phyloP scores from a whole-genome alignment of 2,329 filamentous ascomycete genomes.

The Fusarium sp. region DNA sequence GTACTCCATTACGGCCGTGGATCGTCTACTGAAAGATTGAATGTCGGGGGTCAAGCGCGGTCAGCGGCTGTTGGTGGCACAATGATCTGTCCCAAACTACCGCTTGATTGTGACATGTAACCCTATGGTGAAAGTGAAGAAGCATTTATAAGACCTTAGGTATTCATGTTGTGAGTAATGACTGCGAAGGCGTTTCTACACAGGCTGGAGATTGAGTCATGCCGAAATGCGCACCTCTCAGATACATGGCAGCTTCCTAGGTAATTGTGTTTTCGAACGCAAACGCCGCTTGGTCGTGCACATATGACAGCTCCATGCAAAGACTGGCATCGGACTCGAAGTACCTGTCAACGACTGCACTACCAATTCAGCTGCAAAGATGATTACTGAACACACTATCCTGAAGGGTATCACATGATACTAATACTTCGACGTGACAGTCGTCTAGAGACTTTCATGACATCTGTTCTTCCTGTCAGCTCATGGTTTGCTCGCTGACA shows the following conservation, averaged over 20 bases:
- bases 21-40: neutral
- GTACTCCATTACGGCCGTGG: neutral
- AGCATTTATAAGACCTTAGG: neutral
- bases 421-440: neutral
- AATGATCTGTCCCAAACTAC: neutral
- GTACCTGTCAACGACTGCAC: neutral
- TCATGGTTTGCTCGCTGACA: conserved; percentile 2
- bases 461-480: neutral
- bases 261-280: neutral
- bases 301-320: neutral
- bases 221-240: too few relatives aligned
- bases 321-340: neutral
- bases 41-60: neutral
- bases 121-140: too few relatives aligned
- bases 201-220: neutral
- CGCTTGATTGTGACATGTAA: neutral
- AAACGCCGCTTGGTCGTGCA: neutral
- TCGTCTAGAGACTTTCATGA: neutral
- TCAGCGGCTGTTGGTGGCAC: neutral
- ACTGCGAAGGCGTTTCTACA: neutral
- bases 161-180: neutral
- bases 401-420: neutral
- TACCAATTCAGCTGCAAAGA: neutral
- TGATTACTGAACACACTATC: neutral
- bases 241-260: neutral